Evolutionary conservation across 176 grass and related monocot species (phyloP).

Genomic region (Pharus latifolius): DNA sequence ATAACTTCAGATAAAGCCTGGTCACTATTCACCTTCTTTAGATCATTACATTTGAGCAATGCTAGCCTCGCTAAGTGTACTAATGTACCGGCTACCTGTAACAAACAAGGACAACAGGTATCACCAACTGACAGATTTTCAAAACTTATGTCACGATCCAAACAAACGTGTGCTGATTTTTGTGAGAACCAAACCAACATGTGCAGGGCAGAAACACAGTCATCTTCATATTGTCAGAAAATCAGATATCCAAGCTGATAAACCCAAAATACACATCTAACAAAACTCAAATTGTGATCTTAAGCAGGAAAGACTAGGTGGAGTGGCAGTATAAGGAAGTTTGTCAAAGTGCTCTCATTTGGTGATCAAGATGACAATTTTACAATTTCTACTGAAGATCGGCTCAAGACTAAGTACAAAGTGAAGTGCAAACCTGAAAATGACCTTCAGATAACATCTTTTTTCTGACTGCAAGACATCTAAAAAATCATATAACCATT

Average conservation of each 20-base stretch:
- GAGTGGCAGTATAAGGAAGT: neutral
- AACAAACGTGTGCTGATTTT: too few species aligned
- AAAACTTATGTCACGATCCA: too few species aligned
- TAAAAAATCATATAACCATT: constrained; percentile 39
- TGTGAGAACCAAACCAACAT: too few species aligned
- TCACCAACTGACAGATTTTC: neutral
- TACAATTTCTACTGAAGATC: neutral
- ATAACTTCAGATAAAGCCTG: constrained; percentile 25
- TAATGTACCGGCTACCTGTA: constrained; percentile 56
- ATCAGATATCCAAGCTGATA: neutral
- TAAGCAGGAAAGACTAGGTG: neutral
- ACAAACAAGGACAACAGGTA: neutral
- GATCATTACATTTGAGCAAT: constrained; percentile 37
- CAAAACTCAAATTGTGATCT: neutral
- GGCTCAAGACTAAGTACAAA: neutral
- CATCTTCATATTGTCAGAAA: neutral
- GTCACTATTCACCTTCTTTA: constrained; percentile 31
- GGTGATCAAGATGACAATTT: neutral
- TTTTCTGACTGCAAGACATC: constrained; percentile 55
- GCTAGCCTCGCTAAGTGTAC: constrained; percentile 70
- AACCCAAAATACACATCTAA: neutral
- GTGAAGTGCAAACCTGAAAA: constrained; percentile 45
- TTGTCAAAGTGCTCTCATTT: neutral
- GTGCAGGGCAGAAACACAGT: too few species aligned
- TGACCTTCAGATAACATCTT: constrained; percentile 55